Evolutionary conservation across 768 basidiomycete species (phyloP), one percentile per base, ranked within the genome.

Genomic region (Auricularia heimuer): DNA sequence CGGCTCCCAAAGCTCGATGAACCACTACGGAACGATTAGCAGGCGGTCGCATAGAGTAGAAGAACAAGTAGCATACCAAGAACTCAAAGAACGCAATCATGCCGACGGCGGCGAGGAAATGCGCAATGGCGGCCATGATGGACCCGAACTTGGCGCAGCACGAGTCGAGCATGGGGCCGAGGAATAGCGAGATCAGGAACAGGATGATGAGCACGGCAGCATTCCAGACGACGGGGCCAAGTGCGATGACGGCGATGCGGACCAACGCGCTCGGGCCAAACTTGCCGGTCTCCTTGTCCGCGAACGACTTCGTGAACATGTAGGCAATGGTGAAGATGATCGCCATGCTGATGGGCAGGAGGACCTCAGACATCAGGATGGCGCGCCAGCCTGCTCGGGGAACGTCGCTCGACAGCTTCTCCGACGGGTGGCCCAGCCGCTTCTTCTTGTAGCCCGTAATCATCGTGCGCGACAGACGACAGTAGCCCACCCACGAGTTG

Each of bases 401-500:
- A 42, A 94, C 89, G 73, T 98, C 97, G 47, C 66, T 64, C 4
- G 95, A 95, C 34, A 98, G 82, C 76, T 97, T 98, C 77, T 98
- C 96, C 0, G 95, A 98, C 1, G 97, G 97, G 72, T 94, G 90
- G 24, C 97, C 97, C 4, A 99, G 85, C 69, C 86, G 86, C 83
- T 98, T 98, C 81, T 91, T 92, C 84, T 98, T 98, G 85, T 94
- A 99, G n/a, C 97, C 97, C 18, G 97, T 99, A 73, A 99, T 96
- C 85, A 93, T 90, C 18, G 97, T 99, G 62, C 97, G 83, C n/a
- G 94, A 94, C 58, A 99, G 80, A 63, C 97, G 92, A 75, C 97
- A 99, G 76, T 98, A 99, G 0, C 97, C 96, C 69, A 98, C 96
- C 97, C 97, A 99, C 3, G 96, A 97, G 75, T 98, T 99, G 71